Conservation (phyloP, 495 filamentous ascomycete species). For the Neurospora tetrasperma region DNA sequence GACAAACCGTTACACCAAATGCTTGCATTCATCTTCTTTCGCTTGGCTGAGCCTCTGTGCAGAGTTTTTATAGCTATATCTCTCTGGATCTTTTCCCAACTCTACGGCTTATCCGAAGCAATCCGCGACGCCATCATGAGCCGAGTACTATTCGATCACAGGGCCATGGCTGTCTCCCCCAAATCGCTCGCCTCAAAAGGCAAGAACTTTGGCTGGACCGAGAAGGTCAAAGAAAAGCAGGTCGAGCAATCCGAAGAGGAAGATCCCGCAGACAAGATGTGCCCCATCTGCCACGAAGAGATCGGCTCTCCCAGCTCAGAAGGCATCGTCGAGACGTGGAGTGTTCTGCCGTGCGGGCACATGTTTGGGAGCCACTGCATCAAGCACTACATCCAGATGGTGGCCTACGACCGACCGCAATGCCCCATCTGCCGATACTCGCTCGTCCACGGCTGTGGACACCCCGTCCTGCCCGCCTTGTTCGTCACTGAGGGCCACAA, state of each 20-base stretch:
- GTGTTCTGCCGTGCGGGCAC: conserved; percentile 34
- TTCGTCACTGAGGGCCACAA: neutral
- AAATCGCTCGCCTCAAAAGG: neutral
- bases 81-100: neutral
- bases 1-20: neutral
- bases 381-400: conserved; percentile 32
- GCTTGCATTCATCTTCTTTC: neutral
- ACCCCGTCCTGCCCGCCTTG: conserved; percentile 24
- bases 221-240: conserved; percentile 7
- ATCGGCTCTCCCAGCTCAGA: conserved; percentile 26
- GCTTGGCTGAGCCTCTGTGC: neutral
- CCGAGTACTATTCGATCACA: neutral
- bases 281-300: conserved; percentile 36
- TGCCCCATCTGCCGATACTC: conserved; percentile 33
- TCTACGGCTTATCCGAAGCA: neutral
- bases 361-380: conserved; percentile 37
- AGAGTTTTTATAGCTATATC: neutral
- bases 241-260: conserved; percentile 1
- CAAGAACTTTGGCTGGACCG: conserved; percentile 2
- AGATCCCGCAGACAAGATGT: conserved; percentile 20
- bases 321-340: conserved; percentile 32
- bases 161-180: neutral
- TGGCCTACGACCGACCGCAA: conserved; percentile 22
- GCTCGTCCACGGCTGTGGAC: conserved; percentile 31
- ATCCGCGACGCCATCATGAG: neutral